These are phyloP conservation scores for Nematodospora valgi DNA, from an alignment of 805 yeast species.

Conservation along the genomic window DNA sequence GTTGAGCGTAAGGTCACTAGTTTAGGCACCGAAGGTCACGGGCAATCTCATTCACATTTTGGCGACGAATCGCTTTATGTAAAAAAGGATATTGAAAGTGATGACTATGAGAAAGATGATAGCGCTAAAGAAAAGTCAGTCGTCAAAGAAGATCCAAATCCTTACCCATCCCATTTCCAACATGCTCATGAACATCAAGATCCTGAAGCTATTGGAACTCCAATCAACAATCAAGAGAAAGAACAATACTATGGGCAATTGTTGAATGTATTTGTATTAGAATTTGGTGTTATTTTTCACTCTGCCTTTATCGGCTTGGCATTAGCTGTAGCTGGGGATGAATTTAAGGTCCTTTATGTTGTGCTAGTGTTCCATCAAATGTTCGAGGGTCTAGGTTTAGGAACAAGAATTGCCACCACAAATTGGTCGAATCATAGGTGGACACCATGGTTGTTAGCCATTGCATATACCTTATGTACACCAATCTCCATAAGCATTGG, in stretches of 20 bases:
- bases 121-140: background rate
- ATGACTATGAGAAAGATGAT: constrained; percentile 1
- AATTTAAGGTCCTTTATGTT: constrained; percentile 65
- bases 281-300: constrained; percentile 80
- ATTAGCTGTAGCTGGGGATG: constrained; percentile 74
- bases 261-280: constrained; percentile 48
- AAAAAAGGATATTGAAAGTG: constrained; percentile 21
- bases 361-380: constrained; percentile 75
- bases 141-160: constrained; percentile 8
- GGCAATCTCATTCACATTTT: constrained; percentile 54
- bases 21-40: constrained; percentile 15
- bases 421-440: constrained; percentile 36
- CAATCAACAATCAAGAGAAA: constrained; percentile 27
- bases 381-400: constrained; percentile 85
- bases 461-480: constrained; percentile 53
- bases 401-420: constrained; percentile 54
- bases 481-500: constrained; percentile 81
- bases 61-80: constrained; percentile 39
- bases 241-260: constrained; percentile 57
- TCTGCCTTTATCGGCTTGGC: constrained; percentile 80
- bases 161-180: constrained; percentile 39
- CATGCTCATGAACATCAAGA: constrained; percentile 47
- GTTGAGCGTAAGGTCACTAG: constrained; percentile 35
- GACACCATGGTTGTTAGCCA: constrained; percentile 59
- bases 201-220: constrained; percentile 38